Percentiles rank a stretch among this genome's conserved stretches.
These are phyloP conservation scores for Hemisphaericaspora xylofermentans DNA, from an alignment of 1,139 yeast species.

Conservation along the genomic window DNA sequence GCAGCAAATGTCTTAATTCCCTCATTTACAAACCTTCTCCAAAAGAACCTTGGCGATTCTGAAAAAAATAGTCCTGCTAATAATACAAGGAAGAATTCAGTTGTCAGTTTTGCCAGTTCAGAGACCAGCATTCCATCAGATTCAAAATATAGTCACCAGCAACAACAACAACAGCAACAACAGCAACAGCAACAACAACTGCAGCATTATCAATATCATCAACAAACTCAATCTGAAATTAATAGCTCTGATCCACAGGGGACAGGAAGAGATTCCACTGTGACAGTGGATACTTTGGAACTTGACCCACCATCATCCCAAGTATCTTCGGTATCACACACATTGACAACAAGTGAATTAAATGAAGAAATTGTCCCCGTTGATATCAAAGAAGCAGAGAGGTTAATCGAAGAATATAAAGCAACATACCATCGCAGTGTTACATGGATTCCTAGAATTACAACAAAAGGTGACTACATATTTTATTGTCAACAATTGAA, in stretches of 20 bases:
- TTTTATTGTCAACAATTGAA: conserved; percentile 61
- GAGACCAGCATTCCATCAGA: conserved; percentile 31
- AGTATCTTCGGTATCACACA: conserved; percentile 13
- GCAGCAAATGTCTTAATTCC: conserved; percentile 52
- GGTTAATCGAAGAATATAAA: conserved; percentile 31
- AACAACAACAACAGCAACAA: conserved; percentile 5
- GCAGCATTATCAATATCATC: conserved; percentile 4
- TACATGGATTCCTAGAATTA: conserved; percentile 56
- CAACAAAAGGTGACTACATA: conserved; percentile 54
- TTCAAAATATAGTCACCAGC: conserved; percentile 11
- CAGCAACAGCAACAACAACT: conserved; percentile 3
- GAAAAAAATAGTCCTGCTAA: conserved; percentile 32
- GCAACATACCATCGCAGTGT: conserved; percentile 27
- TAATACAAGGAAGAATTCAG: conserved; percentile 44
- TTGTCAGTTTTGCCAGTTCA: conserved; percentile 48
- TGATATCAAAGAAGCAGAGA: conserved; percentile 40
- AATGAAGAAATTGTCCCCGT: conserved; percentile 17
- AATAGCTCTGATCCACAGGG: neutral
- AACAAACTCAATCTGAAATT: neutral
- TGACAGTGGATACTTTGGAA: neutral
- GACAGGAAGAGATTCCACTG: neutral
- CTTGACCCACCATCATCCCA: conserved; percentile 8
- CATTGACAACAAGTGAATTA: conserved; percentile 10
- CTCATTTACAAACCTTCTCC: conserved; percentile 40
- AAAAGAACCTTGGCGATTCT: conserved; percentile 34